Percentiles rank a stretch among this genome's conserved stretches.
These are phyloP conservation scores for Prunus yedoensis DNA, from an alignment of 331 rosid genomes.

Conservation along the genomic window DNA sequence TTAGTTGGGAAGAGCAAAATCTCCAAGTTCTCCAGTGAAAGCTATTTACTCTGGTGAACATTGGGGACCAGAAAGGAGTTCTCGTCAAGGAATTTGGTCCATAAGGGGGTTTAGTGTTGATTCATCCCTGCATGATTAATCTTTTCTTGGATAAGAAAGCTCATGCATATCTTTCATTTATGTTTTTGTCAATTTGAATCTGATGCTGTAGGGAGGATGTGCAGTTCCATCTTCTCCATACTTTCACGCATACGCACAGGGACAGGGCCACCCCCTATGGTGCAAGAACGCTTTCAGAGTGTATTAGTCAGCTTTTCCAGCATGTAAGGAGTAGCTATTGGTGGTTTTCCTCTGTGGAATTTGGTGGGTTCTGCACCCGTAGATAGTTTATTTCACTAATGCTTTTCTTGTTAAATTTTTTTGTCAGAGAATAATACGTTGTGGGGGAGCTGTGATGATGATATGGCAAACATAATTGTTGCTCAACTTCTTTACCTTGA, in stretches of 20 bases:
- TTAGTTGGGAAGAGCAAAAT: constrained; percentile 36
- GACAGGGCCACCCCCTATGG: constrained; percentile 99
- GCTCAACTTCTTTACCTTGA: constrained; percentile 99
- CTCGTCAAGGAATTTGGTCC: constrained; percentile 71
- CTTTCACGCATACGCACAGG: constrained; percentile 78
- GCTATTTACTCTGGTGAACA: constrained; percentile 59
- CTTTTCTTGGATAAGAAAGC: not conserved
- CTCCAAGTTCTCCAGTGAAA: constrained; percentile 41
- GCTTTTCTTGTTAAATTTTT: constrained; percentile 18
- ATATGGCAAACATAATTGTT: constrained; percentile 97
- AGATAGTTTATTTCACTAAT: constrained; percentile 25
- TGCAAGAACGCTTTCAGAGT: constrained; percentile 90
- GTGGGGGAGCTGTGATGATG: constrained; percentile 99
- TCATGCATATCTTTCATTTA: not conserved
- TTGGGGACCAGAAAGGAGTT: constrained; percentile 55
- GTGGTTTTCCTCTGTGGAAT: constrained; percentile 11
- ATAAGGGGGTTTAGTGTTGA: constrained; percentile 47
- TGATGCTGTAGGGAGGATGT: constrained; percentile 68
- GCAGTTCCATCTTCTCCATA: constrained; percentile 72
- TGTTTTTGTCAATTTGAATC: constrained; percentile 8
- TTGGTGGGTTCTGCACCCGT: constrained; percentile 15
- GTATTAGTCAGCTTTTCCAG: constrained; percentile 97
- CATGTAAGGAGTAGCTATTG: constrained; percentile 53
- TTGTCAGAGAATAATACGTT: constrained; percentile 85
- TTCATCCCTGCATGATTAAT: not conserved